phyloP scores from a whole-genome alignment of 495 filamentous ascomycete species.

The Xylaria castorea region DNA sequence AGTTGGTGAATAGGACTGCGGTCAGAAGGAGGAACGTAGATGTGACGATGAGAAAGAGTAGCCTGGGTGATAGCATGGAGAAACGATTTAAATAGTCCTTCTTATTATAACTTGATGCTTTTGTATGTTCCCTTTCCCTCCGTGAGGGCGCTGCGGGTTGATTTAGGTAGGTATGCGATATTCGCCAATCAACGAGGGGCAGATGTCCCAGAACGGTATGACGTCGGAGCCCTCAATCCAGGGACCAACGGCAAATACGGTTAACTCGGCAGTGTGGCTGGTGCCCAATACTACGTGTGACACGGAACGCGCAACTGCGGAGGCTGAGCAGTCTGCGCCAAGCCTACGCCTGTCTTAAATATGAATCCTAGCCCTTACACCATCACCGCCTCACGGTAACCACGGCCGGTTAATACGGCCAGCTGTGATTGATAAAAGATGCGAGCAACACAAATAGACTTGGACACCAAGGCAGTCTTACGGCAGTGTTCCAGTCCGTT shows the following conservation, averaged over 20 bases:
- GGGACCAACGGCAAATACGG: slow-evolving; percentile 13
- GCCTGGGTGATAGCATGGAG: slow-evolving; percentile 9
- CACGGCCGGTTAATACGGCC: slow-evolving; percentile 11
- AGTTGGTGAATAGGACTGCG: neutral
- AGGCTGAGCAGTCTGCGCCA: slow-evolving; percentile 15
- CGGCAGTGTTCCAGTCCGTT: no score
- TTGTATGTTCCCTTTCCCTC: neutral
- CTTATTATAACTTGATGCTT: slow-evolving; percentile 17
- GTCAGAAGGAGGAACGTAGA: slow-evolving; percentile 16
- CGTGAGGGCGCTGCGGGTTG: neutral
- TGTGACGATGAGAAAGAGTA: neutral
- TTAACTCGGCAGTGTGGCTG: slow-evolving; percentile 24
- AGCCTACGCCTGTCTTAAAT: neutral
- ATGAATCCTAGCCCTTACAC: neutral
- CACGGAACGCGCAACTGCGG: neutral
- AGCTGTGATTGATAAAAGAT: no score
- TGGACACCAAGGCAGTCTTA: no score
- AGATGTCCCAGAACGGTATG: slow-evolving; percentile 18
- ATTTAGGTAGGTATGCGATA: neutral
- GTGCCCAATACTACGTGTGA: neutral
- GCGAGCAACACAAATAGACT: no score
- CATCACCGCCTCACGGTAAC: neutral
- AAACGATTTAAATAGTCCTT: neutral
- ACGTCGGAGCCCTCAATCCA: slow-evolving; percentile 20
- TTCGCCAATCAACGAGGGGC: slow-evolving; percentile 10